Percentiles rank a stretch among this genome's conserved stretches.
Conservation (phyloP, 1,284 basidiomycete genomes). For the Ganoderma sp. region DNA sequence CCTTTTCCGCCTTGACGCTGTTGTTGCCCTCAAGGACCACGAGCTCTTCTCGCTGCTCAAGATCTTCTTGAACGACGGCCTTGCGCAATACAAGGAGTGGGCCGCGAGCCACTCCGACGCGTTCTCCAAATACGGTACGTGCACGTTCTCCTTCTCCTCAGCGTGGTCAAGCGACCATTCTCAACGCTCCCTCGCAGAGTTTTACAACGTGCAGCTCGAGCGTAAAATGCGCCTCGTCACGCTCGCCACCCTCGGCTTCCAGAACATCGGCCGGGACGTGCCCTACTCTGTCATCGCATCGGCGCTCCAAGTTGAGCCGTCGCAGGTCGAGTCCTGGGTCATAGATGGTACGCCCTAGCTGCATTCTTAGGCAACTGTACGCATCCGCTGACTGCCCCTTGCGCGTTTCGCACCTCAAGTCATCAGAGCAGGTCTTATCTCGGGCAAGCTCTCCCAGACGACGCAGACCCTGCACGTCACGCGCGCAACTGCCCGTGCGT, state of each 20-base stretch:
- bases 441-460: constrained; percentile 87
- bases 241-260: constrained; percentile 79
- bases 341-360: constrained; percentile 75
- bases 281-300: constrained; percentile 77
- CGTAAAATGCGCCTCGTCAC: constrained; percentile 85
- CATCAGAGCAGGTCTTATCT: constrained; percentile 83
- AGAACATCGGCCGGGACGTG: constrained; percentile 78
- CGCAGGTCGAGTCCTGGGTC: constrained; percentile 88
- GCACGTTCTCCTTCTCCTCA: background rate
- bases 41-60: constrained; percentile 73
- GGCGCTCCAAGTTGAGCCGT: constrained; percentile 67
- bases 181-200: constrained; percentile 41
- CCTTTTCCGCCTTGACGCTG: constrained; percentile 77
- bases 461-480: constrained; percentile 78
- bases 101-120: constrained; percentile 54
- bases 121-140: constrained; percentile 68
- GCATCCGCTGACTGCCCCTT: background rate
- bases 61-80: constrained; percentile 73
- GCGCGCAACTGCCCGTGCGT: constrained; percentile 79
- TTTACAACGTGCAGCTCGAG: constrained; percentile 65
- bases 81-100: constrained; percentile 73
- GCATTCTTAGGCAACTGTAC: background rate
- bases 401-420: constrained; percentile 51
- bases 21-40: constrained; percentile 72
- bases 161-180: no score